Percentiles rank a stretch among this genome's conserved stretches.
phyloP scores from a whole-genome alignment of 2,329 filamentous ascomycete species.

The Fusarium algeriense region DNA sequence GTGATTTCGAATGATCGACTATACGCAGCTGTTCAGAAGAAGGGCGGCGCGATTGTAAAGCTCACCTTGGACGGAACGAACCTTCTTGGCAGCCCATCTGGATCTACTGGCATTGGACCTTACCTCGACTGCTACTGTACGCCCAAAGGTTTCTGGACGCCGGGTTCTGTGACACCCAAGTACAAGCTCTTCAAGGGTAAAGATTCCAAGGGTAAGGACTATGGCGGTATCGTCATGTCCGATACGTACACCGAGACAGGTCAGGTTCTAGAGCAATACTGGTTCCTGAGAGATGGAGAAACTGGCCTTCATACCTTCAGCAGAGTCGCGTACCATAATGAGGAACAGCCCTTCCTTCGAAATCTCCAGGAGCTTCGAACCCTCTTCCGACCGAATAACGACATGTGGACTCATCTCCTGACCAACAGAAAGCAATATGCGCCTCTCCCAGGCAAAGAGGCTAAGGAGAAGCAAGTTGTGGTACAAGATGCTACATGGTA shows the following conservation, averaged over 20 bases:
- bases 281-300: constrained; percentile 72
- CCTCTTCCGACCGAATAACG: constrained; percentile 69
- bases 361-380: constrained; percentile 72
- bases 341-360: constrained; percentile 65
- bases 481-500: constrained; percentile 76
- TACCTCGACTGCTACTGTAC: constrained; percentile 75
- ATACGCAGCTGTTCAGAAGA: constrained; percentile 54
- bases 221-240: constrained; percentile 70
- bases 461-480: constrained; percentile 57
- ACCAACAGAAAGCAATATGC: constrained; percentile 68
- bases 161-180: constrained; percentile 61
- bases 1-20: constrained; percentile 56
- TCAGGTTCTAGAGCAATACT: constrained; percentile 72
- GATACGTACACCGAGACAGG: constrained; percentile 69
- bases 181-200: constrained; percentile 61
- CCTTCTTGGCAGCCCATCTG: constrained; percentile 60
- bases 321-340: constrained; percentile 70
- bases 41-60: constrained; percentile 52
- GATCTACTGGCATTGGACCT: constrained; percentile 61
- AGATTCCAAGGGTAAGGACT: constrained; percentile 62
- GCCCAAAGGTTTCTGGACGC: constrained; percentile 69
- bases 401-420: constrained; percentile 72
- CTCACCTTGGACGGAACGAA: constrained; percentile 57
- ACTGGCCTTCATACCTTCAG: constrained; percentile 73
- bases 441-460: constrained; percentile 55